Evolutionary conservation across 352 stramenopile genomes (phyloP), one percentile per base, ranked within the genome.

Genomic region (Saprolegnia diclina): DNA sequence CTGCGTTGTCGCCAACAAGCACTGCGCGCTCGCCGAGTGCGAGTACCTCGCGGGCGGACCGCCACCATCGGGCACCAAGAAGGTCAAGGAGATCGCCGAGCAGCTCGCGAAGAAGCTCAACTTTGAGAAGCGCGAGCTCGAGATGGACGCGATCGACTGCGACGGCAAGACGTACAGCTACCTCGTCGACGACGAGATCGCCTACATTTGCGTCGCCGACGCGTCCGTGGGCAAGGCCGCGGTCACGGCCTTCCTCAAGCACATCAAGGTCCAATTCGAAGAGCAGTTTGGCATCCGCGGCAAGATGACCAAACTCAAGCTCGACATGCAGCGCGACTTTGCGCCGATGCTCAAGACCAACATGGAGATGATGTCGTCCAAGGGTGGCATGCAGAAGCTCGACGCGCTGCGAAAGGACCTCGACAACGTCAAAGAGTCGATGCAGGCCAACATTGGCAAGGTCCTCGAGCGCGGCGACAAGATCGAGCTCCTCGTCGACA

Each of bases 261-360:
- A 95, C 72, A 91, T 95, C 67, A 91, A 92, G 67, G 83, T 87
- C 68, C 73, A 92, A 42, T 95, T 95, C 61, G 85, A 95, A 67
- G 77, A 83, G 50, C 77, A 93, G 74, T 95, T 93, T 71, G 85
- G 87, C 22, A 92, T 93, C 52, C 82, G 87, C 56, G 87, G 87
- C 54, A 93, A 93, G 67, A 85, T 85, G 50, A 95, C 87, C 52
- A 95, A 95, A 74, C 79, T 95, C 59, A 91, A 92, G 52, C 71
- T 93, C 26, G 87, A 95, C 64, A 87, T 95, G 81, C 92, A 95
- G 56, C 76, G 83, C 16, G 87, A 95, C 63, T 95, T 95, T 77
- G 79, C 80, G 35, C 81, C 82, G 29, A 89, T 79, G 18, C 67
- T 95, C 21, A 92, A 92, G 76, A 92, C 87, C 72, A 80, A 93